Evolutionary conservation across 805 yeast genomes (phyloP).

Genomic region (Pichia membranifaciens): DNA sequence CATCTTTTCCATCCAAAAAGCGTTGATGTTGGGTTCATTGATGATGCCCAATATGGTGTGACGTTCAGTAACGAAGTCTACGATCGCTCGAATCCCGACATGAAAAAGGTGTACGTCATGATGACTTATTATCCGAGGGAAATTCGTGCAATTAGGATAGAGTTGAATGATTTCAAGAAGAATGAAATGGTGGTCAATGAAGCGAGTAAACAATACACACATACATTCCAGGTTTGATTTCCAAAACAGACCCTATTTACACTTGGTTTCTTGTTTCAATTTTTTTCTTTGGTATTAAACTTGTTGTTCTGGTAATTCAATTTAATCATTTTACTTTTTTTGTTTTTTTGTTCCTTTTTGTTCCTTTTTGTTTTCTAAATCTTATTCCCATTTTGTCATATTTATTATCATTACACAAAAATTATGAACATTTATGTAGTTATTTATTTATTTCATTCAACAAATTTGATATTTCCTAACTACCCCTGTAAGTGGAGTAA

Average conservation of each 20-base stretch:
- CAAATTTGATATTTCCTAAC: constrained; percentile 9
- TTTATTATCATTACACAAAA: too few relatives aligned
- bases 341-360: constrained; percentile 1
- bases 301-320: background rate
- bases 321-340: background rate
- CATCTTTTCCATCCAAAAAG: background rate
- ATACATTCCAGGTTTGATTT: constrained; percentile 44
- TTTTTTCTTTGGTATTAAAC: background rate
- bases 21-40: constrained; percentile 34
- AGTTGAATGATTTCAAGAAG: constrained; percentile 58
- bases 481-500: constrained; percentile 86
- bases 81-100: constrained; percentile 47
- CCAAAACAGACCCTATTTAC: background rate
- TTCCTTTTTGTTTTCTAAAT: constrained; percentile 2
- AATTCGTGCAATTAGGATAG: constrained; percentile 53
- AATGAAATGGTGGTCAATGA: constrained; percentile 64
- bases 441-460: too few relatives aligned
- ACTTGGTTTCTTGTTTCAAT: background rate
- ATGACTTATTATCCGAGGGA: constrained; percentile 41
- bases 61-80: constrained; percentile 49
- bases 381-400: too few relatives aligned
- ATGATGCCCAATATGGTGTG: constrained; percentile 42
- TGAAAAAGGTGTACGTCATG: constrained; percentile 43
- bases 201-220: constrained; percentile 54
- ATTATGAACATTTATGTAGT: too few relatives aligned